phyloP scores from a whole-genome alignment of 2,329 filamentous ascomycete species.

The Fusarium tjaetaba region DNA sequence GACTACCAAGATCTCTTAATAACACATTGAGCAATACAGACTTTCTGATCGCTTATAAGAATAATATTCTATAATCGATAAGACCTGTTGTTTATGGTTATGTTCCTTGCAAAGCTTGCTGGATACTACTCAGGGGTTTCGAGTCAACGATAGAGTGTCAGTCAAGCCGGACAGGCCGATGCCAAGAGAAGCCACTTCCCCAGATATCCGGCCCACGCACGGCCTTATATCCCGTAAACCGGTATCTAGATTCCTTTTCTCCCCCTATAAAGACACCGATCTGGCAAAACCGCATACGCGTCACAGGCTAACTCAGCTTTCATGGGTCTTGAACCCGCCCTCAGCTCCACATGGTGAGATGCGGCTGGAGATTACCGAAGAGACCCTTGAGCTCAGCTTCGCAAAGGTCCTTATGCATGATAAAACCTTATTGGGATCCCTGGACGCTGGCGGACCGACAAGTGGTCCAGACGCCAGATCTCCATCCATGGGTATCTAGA shows the following conservation, averaged over 20 bases:
- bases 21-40: rapidly evolving
- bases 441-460: neutral
- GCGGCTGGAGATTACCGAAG: neutral
- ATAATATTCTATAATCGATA: neutral
- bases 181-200: neutral
- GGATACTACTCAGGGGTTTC: neutral
- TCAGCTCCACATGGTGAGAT: neutral
- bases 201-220: neutral
- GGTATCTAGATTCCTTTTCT: neutral
- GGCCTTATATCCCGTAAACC: neutral
- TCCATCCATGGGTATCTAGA: neutral
- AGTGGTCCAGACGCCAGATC: neutral
- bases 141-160: neutral
- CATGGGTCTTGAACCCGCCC: neutral
- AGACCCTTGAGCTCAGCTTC: neutral
- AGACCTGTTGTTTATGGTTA: too few species aligned
- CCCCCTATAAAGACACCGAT: rapidly evolving
- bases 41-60: neutral
- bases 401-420: rapidly evolving
- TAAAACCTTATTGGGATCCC: rapidly evolving
- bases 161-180: neutral
- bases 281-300: neutral
- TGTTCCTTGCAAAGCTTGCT: neutral
- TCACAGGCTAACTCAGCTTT: neutral
- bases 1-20: neutral